These are phyloP conservation scores for Atkinsonella texensis DNA, from an alignment of 2,329 filamentous ascomycete species.

Conservation along the genomic window DNA sequence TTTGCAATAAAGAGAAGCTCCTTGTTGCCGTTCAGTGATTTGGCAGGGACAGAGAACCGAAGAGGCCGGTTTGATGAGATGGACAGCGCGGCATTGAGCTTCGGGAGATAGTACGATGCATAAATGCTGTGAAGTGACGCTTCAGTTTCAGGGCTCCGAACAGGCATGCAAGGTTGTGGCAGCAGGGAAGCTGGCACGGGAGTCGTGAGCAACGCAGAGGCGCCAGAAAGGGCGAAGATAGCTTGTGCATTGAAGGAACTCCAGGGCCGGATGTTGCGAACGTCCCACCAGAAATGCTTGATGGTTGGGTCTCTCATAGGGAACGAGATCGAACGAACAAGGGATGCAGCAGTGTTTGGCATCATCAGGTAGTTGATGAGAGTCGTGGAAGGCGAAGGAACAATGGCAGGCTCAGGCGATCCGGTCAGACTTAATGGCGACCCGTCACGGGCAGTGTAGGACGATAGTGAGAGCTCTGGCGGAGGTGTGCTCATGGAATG, in stretches of 20 bases:
- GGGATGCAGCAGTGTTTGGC: conserved; percentile 67
- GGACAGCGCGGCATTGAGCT: conserved; percentile 73
- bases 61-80: conserved; percentile 59
- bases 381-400: conserved; percentile 43
- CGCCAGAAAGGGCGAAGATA: conserved; percentile 60
- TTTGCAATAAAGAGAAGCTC: conserved; percentile 56
- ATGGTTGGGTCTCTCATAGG: conserved; percentile 52
- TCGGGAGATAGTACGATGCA: conserved; percentile 67
- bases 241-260: conserved; percentile 61
- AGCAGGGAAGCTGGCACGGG: conserved; percentile 52
- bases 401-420: conserved; percentile 27
- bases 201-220: conserved; percentile 60
- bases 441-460: conserved; percentile 33
- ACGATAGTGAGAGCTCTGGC: conserved; percentile 31
- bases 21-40: conserved; percentile 21
- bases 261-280: conserved; percentile 80
- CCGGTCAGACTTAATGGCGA: conserved; percentile 30
- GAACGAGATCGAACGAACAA: conserved; percentile 70
- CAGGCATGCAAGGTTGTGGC: conserved; percentile 42
- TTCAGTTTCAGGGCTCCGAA: conserved; percentile 67
- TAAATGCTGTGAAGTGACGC: conserved; percentile 63
- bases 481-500: conserved; percentile 8
- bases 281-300: conserved; percentile 93
- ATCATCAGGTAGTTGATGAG: conserved; percentile 67
- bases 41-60: conserved; percentile 32